Base-by-base conservation (phyloP, 257 asterid species). In the Solanum habrochaites region DNA sequence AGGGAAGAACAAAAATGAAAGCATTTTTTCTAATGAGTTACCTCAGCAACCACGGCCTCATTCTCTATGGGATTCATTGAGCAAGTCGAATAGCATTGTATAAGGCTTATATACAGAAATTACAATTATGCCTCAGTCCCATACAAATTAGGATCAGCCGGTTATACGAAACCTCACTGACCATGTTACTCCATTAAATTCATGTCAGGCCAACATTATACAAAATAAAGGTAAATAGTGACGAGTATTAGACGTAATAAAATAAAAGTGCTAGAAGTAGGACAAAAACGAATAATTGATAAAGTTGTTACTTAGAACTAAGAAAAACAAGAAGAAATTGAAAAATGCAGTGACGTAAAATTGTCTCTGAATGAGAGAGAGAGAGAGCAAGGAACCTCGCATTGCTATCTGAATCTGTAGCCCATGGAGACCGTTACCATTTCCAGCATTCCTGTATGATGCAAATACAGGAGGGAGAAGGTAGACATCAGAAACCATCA, bases 331-430 rank as follows among this genome's bases (percentile, higher is more conserved):
- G 56, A 39, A 6, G 37, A 75, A 35, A n/a, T 6, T 23, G 60
- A 75, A 32, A 75, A 75, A 75, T 42, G 60, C 60, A 75, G 58
- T n/a, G 32, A 42, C 7, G 60, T 7, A 75, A 40, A 27, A 16
- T 78, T 78, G 84, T 80, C 66, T 80, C 27, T 78, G 42, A 45
- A 45, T 45, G 64, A 78, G 40, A 14, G n/a, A 75, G 83, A 75
- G 82, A 42, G 23, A 40, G 62, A n/a, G 82, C 32, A 20, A 39
- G 73, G 89, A 90, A 97, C 99, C 99, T 92, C 98, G 92, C 98
- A 95, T 94, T 83, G 99, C 99, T 90, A 97, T 97, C 92, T 91
- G 99, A 89, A 97, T 92, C 93, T 97, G 99, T 81, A 97, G 93
- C 87, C 98, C 97, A 88, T 95, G 96, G 88, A 97, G 97, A 87